Percentiles rank a stretch among this genome's conserved stretches.
phyloP scores from a whole-genome alignment of 305 asterid genomes.

The Solanum hybrid region DNA sequence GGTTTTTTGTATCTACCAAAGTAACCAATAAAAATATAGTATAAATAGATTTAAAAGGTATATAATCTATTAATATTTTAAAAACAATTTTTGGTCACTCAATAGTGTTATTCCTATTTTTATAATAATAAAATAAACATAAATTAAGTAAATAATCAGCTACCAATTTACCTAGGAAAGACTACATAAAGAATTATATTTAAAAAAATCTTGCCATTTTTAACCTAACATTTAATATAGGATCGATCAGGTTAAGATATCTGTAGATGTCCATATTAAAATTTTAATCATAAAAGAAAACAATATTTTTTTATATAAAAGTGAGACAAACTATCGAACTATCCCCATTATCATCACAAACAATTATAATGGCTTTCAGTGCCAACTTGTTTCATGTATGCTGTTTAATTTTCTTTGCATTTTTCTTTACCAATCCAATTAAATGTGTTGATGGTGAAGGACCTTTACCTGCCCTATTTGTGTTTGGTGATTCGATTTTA shows the following conservation, averaged over 20 bases:
- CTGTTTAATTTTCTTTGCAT: not conserved
- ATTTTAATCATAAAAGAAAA: not conserved
- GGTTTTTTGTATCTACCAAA: too few relatives aligned
- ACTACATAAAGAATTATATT: not conserved
- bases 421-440: not conserved
- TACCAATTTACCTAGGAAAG: not conserved
- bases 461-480: conserved; percentile 1
- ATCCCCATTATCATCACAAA: not conserved
- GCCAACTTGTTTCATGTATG: not conserved
- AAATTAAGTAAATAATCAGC: not conserved
- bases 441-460: not conserved
- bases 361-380: not conserved
- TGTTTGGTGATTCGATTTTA: conserved; percentile 3
- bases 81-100: not conserved
- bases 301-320: not conserved
- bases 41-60: not conserved
- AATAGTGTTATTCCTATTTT: not conserved
- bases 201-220: not conserved
- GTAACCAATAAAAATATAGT: not conserved
- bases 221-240: not conserved
- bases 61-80: too few relatives aligned
- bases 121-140: not conserved
- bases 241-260: not conserved
- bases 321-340: not conserved
- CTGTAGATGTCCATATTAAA: not conserved